Conservation (phyloP, 2,329 filamentous ascomycete species). For the Drechslerella coelobrocha region DNA sequence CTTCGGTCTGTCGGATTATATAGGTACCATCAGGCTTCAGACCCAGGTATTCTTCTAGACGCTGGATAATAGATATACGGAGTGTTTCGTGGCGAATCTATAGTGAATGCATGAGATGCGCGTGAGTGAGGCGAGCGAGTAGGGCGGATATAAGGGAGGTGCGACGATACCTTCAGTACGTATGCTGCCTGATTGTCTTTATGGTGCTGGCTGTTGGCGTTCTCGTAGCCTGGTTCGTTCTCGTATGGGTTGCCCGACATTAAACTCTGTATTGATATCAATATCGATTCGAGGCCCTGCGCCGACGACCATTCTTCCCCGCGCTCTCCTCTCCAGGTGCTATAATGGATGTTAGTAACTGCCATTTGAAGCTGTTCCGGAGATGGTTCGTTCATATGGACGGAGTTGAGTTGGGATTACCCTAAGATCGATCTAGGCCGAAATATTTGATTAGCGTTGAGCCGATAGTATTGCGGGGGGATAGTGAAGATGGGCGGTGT, state of each 20-base stretch:
- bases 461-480: background rate
- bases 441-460: constrained; percentile 29
- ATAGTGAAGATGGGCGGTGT: background rate
- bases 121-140: constrained; percentile 6
- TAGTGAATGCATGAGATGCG: background rate
- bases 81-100: constrained; percentile 91
- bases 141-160: background rate
- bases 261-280: constrained; percentile 94
- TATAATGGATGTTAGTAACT: constrained; percentile 58
- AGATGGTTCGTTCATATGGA: no score
- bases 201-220: constrained; percentile 71
- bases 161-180: constrained; percentile 71
- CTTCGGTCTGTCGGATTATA: constrained; percentile 53
- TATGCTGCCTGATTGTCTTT: constrained; percentile 78
- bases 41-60: constrained; percentile 78
- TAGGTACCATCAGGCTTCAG: constrained; percentile 66
- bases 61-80: constrained; percentile 82
- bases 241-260: constrained; percentile 94
- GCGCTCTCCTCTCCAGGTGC: constrained; percentile 88
- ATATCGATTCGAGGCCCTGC: constrained; percentile 89
- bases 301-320: constrained; percentile 97
- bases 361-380: background rate
- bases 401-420: constrained; percentile 67
- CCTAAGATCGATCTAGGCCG: constrained; percentile 77
- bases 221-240: constrained; percentile 93